Percentiles rank a stretch among this genome's conserved stretches.
Conservation (phyloP, 306 rosid species). For the Potentilla sterilis region DNA sequence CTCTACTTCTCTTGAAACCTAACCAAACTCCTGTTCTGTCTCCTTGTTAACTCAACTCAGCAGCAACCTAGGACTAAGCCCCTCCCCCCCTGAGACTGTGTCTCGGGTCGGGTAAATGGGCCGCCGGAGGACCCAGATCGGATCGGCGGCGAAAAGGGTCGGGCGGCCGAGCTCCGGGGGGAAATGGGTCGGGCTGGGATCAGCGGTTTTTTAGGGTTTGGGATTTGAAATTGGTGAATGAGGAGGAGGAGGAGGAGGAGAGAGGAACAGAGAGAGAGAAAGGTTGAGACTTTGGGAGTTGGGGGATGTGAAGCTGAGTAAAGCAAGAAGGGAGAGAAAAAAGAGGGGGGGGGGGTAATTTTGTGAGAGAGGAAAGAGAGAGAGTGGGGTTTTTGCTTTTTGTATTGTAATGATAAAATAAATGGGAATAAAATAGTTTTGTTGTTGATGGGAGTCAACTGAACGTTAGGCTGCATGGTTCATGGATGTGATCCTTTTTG, state of each 20-base stretch:
- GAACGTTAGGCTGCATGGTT: constrained; percentile 48
- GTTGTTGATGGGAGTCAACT: constrained; percentile 57
- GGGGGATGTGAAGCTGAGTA: constrained; percentile 22
- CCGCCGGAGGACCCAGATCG: constrained; percentile 46
- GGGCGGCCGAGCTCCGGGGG: constrained; percentile 16
- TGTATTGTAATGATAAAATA: constrained; percentile 5
- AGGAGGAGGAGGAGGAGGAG: background rate
- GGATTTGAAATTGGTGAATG: constrained; percentile 6
- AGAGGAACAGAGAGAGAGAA: background rate
- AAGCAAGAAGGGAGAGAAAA: constrained; percentile 6
- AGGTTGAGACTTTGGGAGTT: constrained; percentile 13
- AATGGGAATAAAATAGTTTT: background rate
- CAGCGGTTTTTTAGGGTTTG: constrained; percentile 33
- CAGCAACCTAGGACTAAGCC: background rate
- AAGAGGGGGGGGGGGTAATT: background rate
- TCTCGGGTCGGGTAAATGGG: constrained; percentile 9
- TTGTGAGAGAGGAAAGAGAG: constrained; percentile 6
- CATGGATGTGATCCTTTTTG: constrained; percentile 54
- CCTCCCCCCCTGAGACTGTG: background rate
- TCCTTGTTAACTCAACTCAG: too few relatives aligned
- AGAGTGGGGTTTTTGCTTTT: constrained; percentile 27
- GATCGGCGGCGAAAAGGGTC: constrained; percentile 33
- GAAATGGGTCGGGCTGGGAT: constrained; percentile 27
- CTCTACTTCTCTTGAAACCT: background rate
- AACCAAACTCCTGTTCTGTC: background rate